Evolutionary conservation across 148 eudicot genomes (phyloP).

Genomic region (Drosera capensis): DNA sequence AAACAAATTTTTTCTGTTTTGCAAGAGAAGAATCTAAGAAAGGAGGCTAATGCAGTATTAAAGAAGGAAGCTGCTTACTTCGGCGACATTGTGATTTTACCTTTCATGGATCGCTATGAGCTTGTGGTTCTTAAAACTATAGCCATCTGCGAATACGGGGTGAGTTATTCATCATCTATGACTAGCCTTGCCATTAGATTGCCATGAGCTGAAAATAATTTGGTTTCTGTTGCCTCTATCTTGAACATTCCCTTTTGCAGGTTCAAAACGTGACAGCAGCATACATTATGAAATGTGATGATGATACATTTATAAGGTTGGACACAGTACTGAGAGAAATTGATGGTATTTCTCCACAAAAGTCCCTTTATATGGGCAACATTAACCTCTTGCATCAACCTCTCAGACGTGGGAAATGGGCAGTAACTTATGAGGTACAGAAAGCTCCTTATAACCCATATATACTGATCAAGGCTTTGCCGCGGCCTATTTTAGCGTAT

Average conservation of each 20-base stretch:
- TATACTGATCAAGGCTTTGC: no score
- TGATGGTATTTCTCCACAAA: constrained; percentile 32
- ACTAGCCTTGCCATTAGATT: not conserved
- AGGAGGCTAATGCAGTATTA: constrained; percentile 77
- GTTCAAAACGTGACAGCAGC: constrained; percentile 59
- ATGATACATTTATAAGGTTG: constrained; percentile 78
- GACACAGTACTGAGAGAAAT: constrained; percentile 66
- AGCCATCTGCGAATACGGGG: constrained; percentile 88
- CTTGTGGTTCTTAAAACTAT: constrained; percentile 93
- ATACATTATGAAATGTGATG: constrained; percentile 90
- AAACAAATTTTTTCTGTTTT: constrained; percentile 7
- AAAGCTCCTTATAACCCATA: no score
- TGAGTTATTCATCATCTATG: constrained; percentile 25
- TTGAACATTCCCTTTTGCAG: constrained; percentile 29
- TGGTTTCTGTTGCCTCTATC: no score
- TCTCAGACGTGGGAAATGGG: constrained; percentile 93
- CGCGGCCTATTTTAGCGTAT: no score
- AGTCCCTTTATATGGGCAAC: constrained; percentile 86
- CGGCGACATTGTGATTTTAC: constrained; percentile 85
- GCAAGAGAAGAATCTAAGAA: constrained; percentile 72
- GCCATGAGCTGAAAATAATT: not conserved
- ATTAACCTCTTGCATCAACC: constrained; percentile 82
- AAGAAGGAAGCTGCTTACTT: constrained; percentile 92
- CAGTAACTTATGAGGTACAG: constrained; percentile 88
- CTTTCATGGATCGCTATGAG: constrained; percentile 91